These are phyloP conservation scores for Fusarium piperis DNA, from an alignment of 2,329 filamentous ascomycete species.

Conservation along the genomic window DNA sequence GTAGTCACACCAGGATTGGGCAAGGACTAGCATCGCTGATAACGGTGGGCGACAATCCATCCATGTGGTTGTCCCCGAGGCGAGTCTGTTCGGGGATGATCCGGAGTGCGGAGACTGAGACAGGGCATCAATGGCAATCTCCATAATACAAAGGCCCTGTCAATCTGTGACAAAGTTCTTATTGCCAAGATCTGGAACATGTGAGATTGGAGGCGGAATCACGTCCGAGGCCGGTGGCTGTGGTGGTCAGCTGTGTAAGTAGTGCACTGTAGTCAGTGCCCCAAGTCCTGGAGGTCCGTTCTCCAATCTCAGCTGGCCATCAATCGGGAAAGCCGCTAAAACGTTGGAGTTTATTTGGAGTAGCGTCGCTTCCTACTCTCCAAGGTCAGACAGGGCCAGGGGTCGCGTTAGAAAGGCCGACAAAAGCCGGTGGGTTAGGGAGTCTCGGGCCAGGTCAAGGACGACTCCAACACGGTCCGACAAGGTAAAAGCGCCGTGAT, in stretches of 20 bases:
- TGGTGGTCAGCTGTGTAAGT: not conserved
- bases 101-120: constrained; percentile 3
- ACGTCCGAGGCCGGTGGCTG: not conserved
- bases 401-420: not conserved
- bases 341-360: not conserved
- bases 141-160: not conserved
- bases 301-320: not conserved
- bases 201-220: not conserved
- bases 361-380: not conserved
- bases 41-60: not conserved
- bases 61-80: not conserved
- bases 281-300: not conserved
- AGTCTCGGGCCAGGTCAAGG: not conserved
- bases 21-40: constrained; percentile 18
- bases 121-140: not conserved
- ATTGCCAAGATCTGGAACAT: constrained; percentile 1
- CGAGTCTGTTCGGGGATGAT: not conserved
- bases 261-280: not conserved
- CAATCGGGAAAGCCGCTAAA: not conserved
- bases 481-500: not conserved
- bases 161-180: not conserved
- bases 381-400: not conserved
- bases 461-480: not conserved
- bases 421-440: not conserved
- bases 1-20: constrained; percentile 6